Evolutionary conservation across 257 asterid genomes (phyloP), one percentile per base, ranked within the genome.

Genomic region (Solanum arcanum): DNA sequence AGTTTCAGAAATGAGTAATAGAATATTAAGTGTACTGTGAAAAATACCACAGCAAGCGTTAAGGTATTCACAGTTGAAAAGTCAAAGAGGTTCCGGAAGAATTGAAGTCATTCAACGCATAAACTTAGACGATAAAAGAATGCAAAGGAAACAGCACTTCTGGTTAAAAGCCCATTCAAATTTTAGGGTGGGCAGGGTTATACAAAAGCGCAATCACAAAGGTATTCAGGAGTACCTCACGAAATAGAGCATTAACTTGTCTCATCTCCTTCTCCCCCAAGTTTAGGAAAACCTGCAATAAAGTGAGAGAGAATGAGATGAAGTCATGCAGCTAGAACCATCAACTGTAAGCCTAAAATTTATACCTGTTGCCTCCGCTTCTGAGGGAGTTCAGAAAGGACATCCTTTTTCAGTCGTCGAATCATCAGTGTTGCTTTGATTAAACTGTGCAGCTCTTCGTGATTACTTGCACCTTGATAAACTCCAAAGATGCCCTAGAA

Each of bases 381-480:
- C 90, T 90, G 90, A 37, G 99, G 99, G 87, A 97, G 98, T 93
- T 97, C 96, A 56, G 95, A 59, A 83, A 97, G 98, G 88, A 97
- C 99, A 90, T 97, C 99, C 89, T 94, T 97, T 92, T 97, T 97
- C 33, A 97, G 97, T 80, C 99, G 94, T 52, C 98, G 96, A 88
- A 97, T 94, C 99, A 97, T 95, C 84, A 94, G 88, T 37, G 98
- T 97, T 76, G 98, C 95, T 92, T 97, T 97, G 92, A 97, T 95
- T 92, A 97, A 90, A 91, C 94, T 95, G 91, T 97, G 98, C 89
- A 97, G 94, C 96, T 95, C 99, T 86, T 97, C 99, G 44, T 92
- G 98, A 90, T 97, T 97, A 87, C 98, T 95, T 88, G 99, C 98
- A 90, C 99, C 99, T 94, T 95, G 98, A 90, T 95, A 97, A 87